phyloP scores from a whole-genome alignment of 1,284 basidiomycete genomes.

The Puccinia hordei region DNA sequence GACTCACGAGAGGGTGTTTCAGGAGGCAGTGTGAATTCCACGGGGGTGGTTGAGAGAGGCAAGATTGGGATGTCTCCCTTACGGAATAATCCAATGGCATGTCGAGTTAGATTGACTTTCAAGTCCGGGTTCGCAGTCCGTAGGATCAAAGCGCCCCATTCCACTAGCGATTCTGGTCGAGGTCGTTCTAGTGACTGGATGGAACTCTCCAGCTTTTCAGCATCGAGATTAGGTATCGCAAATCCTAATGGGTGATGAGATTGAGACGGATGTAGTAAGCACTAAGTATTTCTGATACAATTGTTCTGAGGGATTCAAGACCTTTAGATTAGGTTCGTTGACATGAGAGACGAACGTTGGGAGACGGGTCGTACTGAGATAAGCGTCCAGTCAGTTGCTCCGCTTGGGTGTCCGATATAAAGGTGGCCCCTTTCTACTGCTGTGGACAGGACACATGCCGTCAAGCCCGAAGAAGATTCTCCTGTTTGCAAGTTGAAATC shows the following conservation, averaged over 20 bases:
- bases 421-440: conserved; percentile 52
- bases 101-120: conserved; percentile 58
- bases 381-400: conserved; percentile 55
- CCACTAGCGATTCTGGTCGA: conserved; percentile 56
- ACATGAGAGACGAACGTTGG: conserved; percentile 52
- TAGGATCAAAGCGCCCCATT: conserved; percentile 58
- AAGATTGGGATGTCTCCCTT: conserved; percentile 54
- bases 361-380: conserved; percentile 57
- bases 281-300: neutral
- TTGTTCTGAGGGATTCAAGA: neutral
- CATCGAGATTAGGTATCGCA: conserved; percentile 34
- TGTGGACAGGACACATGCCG: conserved; percentile 57
- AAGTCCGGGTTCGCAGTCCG: conserved; percentile 56
- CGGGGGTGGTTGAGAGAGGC: conserved; percentile 51
- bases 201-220: conserved; percentile 50
- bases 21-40: conserved; percentile 55
- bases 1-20: conserved; percentile 55
- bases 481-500: conserved; percentile 58
- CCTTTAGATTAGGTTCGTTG: conserved; percentile 4
- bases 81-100: conserved; percentile 56
- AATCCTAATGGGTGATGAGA: conserved; percentile 22
- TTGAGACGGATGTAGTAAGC: neutral
- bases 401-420: conserved; percentile 54
- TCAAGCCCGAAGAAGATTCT: conserved; percentile 57
- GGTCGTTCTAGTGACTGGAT: conserved; percentile 50